Evolutionary conservation across 306 rosid genomes (phyloP), one percentile per base, ranked within the genome.

Genomic region (Crataegus laevigata): DNA sequence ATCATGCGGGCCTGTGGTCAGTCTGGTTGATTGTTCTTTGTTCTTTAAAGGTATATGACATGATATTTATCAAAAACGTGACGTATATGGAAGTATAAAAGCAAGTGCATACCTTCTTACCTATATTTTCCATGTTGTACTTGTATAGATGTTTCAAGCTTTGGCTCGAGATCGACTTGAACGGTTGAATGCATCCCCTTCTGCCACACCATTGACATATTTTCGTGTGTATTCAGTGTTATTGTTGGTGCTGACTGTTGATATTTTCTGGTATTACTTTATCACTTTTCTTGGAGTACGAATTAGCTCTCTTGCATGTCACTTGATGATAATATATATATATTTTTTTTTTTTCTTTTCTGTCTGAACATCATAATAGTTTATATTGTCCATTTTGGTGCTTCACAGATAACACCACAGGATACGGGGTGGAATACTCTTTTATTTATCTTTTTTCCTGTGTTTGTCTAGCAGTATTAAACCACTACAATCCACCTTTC

Each of bases 91-190:
- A 47, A 17, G 19, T 45, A 19, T 17, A 19, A 26, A 26, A 70
- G 52, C 19, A 28, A 63, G 57, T 55, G 62, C 34, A 34, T 61
- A 8, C 29, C 32, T 78, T 76, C 66, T 85, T 40, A 75, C 69
- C 47, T 65, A 57, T 55, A 7, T 67, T 30, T 19, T 58, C 38
- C 74, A 67, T 82, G 76, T 90, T 81, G 65, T 75, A 21, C 82
- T 89, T 80, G 50, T 75, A 21, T 78, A 96, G 99, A 96, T 96
- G 97, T 96, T 96, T 89, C 98, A 90, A 92, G 93, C 99, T 83
- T 83, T 96, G 85, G 96, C 99, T 36, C 90, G 97, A 87, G 99
- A 96, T 78, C 91, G 98, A 52, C 87, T 96, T 78, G 97, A 96
- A 73, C 86, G 96, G 29, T 72, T 96, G 80, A 96, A 96, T 82